phyloP scores from a whole-genome alignment of 129 eudicot genomes.

The Chrysanthemum lavandulifolium region DNA sequence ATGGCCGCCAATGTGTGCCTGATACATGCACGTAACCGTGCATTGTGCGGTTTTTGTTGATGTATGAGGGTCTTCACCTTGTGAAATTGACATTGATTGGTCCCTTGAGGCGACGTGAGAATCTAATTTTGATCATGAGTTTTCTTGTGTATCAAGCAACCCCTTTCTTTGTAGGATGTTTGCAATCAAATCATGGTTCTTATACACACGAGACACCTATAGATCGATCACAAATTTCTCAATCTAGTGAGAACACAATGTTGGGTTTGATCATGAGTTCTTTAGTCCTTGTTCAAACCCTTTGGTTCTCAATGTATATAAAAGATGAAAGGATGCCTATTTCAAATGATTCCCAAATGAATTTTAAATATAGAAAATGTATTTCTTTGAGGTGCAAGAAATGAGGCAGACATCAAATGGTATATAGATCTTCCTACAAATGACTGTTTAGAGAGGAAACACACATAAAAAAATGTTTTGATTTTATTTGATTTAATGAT shows the following conservation, averaged over 20 bases:
- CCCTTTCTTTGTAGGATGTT: neutral
- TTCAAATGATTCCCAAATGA: neutral
- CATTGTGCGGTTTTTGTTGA: slow-evolving; percentile 50
- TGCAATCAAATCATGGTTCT: slow-evolving; percentile 22
- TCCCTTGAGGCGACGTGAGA: slow-evolving; percentile 34
- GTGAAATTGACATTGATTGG: slow-evolving; percentile 36
- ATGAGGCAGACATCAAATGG: slow-evolving; percentile 28
- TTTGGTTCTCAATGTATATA: neutral
- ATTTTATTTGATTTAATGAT: slow-evolving; percentile 7
- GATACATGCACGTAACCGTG: slow-evolving; percentile 66
- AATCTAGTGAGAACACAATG: neutral
- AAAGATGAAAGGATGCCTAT: neutral
- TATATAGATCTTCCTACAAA: slow-evolving; percentile 29
- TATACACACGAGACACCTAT: neutral
- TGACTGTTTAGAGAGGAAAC: slow-evolving; percentile 18
- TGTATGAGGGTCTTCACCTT: slow-evolving; percentile 43
- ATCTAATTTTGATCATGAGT: slow-evolving; percentile 33
- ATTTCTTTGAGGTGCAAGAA: slow-evolving; percentile 33
- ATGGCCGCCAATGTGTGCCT: slow-evolving; percentile 61
- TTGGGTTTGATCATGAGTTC: slow-evolving; percentile 16
- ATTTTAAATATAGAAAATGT: slow-evolving; percentile 13
- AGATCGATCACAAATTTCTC: slow-evolving; percentile 13
- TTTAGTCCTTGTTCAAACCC: slow-evolving; percentile 12
- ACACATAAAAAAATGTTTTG: slow-evolving; percentile 14
- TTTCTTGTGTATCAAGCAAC: slow-evolving; percentile 8